Evolutionary conservation across 2,329 filamentous ascomycete genomes (phyloP).

Genomic region (Colletotrichum tamarilloi): DNA sequence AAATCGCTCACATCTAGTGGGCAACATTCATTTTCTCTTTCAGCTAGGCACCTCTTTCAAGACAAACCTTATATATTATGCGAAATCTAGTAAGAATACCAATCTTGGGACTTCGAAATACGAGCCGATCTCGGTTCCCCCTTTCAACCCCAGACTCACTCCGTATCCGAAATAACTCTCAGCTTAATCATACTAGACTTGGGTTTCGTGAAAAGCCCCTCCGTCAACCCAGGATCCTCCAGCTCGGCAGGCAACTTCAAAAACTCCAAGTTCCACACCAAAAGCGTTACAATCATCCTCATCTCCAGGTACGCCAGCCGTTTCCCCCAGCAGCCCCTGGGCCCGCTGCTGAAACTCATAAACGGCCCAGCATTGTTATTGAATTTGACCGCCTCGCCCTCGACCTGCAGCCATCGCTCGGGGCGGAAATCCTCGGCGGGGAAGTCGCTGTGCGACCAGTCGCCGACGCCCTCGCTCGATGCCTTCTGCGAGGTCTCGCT

Average conservation of each 20-base stretch:
- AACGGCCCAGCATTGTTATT: background rate
- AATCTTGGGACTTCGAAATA: too few relatives aligned
- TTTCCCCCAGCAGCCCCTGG: background rate
- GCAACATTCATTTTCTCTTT: too few relatives aligned
- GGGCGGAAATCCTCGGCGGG: background rate
- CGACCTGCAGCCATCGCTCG: background rate
- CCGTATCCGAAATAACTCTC: too few relatives aligned
- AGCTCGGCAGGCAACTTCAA: background rate
- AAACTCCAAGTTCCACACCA: conserved; percentile 4
- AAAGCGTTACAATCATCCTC: background rate
- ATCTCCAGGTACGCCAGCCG: background rate
- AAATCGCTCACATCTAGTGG: too few relatives aligned
- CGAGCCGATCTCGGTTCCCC: too few relatives aligned
- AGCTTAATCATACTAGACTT: too few relatives aligned
- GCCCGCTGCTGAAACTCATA: background rate
- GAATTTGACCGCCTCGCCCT: background rate
- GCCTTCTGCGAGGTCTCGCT: background rate
- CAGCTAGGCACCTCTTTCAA: too few relatives aligned
- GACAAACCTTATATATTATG: too few relatives aligned
- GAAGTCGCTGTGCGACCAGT: background rate
- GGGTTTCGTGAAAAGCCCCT: too few relatives aligned
- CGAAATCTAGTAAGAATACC: too few relatives aligned
- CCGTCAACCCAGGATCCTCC: background rate
- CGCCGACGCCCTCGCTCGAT: background rate
- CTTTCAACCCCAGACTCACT: too few relatives aligned